Conservation (phyloP, 23 red algal species). For the Gracilaria gracilis region DNA sequence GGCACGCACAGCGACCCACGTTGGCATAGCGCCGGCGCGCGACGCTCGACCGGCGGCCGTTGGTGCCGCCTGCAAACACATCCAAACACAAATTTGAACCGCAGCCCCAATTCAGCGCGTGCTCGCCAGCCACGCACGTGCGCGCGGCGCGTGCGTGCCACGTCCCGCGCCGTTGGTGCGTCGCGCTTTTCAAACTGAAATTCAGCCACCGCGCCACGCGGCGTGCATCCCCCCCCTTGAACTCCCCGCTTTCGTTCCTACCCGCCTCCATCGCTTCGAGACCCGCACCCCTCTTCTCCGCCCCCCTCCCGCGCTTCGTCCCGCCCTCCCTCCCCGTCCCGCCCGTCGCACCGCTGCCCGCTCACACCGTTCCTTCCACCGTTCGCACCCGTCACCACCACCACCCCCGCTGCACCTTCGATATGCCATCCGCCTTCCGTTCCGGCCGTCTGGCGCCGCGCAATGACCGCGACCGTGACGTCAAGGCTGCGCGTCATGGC, state of each 20-base stretch:
- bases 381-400: background rate
- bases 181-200: slow-evolving; percentile 13
- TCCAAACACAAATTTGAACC: slow-evolving; percentile 8
- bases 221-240: slow-evolving; percentile 15
- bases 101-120: background rate
- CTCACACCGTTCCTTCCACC: background rate
- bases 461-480: slow-evolving; percentile 17
- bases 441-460: slow-evolving; percentile 19
- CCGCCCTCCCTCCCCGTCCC: background rate
- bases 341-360: too few species aligned
- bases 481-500: background rate
- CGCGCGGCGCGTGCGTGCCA: slow-evolving; percentile 17
- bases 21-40: background rate
- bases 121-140: slow-evolving; percentile 13
- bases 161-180: slow-evolving; percentile 30
- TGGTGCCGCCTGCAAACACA: too few species aligned
- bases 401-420: background rate
- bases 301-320: background rate
- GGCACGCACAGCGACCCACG: background rate
- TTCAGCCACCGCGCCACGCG: slow-evolving; percentile 13
- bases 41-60: too few species aligned
- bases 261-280: background rate
- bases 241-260: background rate
- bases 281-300: background rate
- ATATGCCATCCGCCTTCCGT: slow-evolving; percentile 39